Conservation (phyloP, 1,284 basidiomycete genomes). For the Coniferiporia weirii region DNA sequence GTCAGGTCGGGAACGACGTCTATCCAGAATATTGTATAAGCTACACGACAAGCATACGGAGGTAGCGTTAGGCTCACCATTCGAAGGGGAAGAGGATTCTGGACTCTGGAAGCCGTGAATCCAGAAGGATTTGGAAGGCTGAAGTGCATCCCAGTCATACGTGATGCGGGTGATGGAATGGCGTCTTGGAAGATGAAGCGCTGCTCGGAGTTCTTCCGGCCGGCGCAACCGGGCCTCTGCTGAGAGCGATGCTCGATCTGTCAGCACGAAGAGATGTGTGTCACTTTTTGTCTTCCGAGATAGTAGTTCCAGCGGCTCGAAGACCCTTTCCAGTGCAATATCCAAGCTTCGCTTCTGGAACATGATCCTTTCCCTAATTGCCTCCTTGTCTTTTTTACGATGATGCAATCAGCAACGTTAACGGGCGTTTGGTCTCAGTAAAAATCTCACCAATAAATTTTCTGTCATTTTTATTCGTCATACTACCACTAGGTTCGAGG, state of each 20-base stretch:
- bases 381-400: neutral
- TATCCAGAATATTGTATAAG: neutral
- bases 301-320: neutral
- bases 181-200: neutral
- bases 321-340: neutral
- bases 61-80: neutral
- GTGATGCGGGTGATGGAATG: neutral
- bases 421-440: no score
- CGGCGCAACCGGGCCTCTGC: neutral
- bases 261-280: neutral
- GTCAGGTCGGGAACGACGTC: conserved; percentile 30
- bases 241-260: neutral
- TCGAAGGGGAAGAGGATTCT: neutral
- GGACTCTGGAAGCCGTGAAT: neutral
- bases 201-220: neutral
- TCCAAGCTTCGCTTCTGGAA: neutral
- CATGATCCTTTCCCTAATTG: neutral
- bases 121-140: neutral
- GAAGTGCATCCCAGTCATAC: neutral
- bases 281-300: neutral
- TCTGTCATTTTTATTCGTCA: neutral
- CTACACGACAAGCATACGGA: neutral
- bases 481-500: neutral
- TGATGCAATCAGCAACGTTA: neutral
- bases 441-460: neutral